A percentile compares a stretch with the other conserved stretches of the same genome.
phyloP scores from a whole-genome alignment of 148 eudicot genomes.

The Pouteria glomerata region DNA sequence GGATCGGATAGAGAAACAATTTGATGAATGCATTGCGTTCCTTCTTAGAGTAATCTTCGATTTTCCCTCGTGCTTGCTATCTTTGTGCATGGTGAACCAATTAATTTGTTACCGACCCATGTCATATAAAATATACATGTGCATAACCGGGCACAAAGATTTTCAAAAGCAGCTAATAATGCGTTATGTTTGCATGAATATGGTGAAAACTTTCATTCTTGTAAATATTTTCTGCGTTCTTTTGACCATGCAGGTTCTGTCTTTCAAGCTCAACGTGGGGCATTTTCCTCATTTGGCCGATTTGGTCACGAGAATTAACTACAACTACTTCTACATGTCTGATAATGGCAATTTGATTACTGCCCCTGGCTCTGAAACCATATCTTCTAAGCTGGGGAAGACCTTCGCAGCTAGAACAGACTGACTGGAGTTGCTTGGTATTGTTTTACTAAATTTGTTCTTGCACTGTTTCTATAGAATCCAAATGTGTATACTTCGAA shows the following conservation, averaged over 20 bases:
- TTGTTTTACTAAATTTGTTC: background rate
- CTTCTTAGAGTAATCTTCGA: constrained; percentile 75
- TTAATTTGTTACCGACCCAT: background rate
- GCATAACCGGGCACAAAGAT: background rate
- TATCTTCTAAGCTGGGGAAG: constrained; percentile 38
- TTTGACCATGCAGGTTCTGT: constrained; percentile 59
- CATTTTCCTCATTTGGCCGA: constrained; percentile 95
- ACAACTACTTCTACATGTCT: constrained; percentile 87
- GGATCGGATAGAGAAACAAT: constrained; percentile 84
- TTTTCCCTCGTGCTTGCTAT: background rate
- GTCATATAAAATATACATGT: background rate
- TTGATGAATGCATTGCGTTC: constrained; percentile 94
- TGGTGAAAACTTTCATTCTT: background rate
- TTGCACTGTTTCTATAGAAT: background rate
- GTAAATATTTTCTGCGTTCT: background rate
- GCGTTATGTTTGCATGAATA: background rate
- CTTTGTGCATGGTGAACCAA: background rate
- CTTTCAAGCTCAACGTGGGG: constrained; percentile 91
- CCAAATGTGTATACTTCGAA: background rate
- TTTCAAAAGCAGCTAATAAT: background rate
- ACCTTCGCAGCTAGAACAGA: constrained; percentile 34
- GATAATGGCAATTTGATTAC: constrained; percentile 62
- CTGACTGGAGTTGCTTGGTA: constrained; percentile 11
- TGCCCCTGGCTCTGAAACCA: constrained; percentile 53
- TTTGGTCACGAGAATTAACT: constrained; percentile 83